Base-by-base conservation (phyloP, 2,329 filamentous ascomycete genomes). In the Claviceps fusiformis region DNA sequence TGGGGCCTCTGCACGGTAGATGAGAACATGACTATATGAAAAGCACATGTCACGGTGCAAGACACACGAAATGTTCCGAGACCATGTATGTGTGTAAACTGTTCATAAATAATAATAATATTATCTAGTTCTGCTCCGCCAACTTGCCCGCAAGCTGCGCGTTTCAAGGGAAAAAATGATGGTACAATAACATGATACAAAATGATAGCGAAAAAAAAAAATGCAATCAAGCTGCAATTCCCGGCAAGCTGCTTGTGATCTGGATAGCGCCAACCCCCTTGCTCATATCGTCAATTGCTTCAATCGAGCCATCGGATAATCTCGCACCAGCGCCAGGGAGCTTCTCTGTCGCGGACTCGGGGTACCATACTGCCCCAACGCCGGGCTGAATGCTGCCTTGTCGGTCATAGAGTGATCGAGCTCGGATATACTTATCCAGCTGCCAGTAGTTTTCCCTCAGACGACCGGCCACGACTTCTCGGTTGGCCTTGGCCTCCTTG, bases 381-480 rank as follows among this genome's bases (percentile, higher is more conserved):
- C 57, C 57, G 8, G 51, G n/a, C 24, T 49, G 44, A 19, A 58
- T 53, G 15, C 47, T 53, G 41, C 57, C 57, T 37, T 50, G 52
- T 1, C 84, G 74, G 65, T 88, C 84, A 59, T 86, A 86, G 58
- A 82, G 64, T 19, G 77, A 79, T 61, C 77, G 71, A 27, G 83
- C 81, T 39, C 85, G 73, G 19, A 87, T 65, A 63, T 83, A 86
- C 2, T 82, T 82, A 67, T 89, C 86, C 55, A 88, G 66, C 58
- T 78, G 73, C 86, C 86, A 89, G 68, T 87, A 89, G 57, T 85
- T 85, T 41, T 71, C 67, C 52, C 74, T 69, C 57, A 88, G 61
- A 53, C 75, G 63, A 54, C 74, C 71, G 3, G 78, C 76, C 31
- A 85, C 47, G 1, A 67, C 66, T 37, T 73, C 68, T 57, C 83